phyloP scores from a whole-genome alignment of 164 flowering plant genomes.

The Litsea cubeba region DNA sequence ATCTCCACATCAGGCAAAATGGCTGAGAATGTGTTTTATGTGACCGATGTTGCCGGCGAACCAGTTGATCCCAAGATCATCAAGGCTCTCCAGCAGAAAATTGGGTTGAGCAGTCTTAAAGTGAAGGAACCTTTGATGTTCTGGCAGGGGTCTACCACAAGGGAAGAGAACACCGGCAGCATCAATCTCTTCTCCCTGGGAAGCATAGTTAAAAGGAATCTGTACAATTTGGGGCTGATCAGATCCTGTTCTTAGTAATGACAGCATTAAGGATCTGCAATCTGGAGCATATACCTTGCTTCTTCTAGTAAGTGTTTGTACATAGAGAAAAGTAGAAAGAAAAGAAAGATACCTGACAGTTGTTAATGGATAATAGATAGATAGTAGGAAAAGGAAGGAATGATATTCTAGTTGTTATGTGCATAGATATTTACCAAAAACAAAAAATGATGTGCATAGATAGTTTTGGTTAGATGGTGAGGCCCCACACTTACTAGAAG shows the following conservation, averaged over 20 bases:
- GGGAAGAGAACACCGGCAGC: conserved; percentile 37
- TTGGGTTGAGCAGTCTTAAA: conserved; percentile 52
- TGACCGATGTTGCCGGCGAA: conserved; percentile 65
- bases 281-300: conserved; percentile 21
- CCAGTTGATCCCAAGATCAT: conserved; percentile 51
- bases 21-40: conserved; percentile 68
- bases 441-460: conserved; percentile 23
- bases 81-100: conserved; percentile 50
- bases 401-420: too few species aligned
- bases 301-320: conserved; percentile 18
- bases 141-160: conserved; percentile 18
- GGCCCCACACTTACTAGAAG: neutral
- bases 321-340: conserved; percentile 5
- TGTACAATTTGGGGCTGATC: conserved; percentile 77
- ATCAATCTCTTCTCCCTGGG: conserved; percentile 75
- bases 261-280: neutral
- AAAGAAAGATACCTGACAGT: conserved; percentile 2
- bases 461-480: conserved; percentile 8
- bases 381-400: too few species aligned
- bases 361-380: conserved; percentile 25
- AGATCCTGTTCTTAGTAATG: conserved; percentile 57
- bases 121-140: conserved; percentile 63
- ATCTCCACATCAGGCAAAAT: conserved; percentile 53
- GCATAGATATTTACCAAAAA: too few species aligned
- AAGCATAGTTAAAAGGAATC: conserved; percentile 81